Evolutionary conservation across 768 basidiomycete species (phyloP).

Genomic region (Suillus occidentalis): DNA sequence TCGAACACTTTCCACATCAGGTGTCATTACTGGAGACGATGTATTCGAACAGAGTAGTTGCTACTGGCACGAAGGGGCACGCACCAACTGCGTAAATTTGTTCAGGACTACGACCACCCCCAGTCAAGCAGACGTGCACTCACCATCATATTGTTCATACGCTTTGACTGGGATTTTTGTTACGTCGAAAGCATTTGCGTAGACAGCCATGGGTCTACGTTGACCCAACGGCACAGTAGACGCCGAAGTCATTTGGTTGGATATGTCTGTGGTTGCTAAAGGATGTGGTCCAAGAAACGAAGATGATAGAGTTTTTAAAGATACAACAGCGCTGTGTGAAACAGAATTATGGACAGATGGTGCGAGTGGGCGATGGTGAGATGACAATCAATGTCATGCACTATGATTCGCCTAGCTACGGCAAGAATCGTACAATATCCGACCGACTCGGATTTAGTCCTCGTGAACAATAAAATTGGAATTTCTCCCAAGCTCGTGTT

Average conservation of each 20-base stretch:
- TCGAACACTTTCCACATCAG: slow-evolving; percentile 13
- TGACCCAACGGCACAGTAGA: not conserved
- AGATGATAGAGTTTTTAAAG: not conserved
- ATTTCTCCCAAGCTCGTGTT: slow-evolving; percentile 9
- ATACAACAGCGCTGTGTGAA: not conserved
- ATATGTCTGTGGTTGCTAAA: not conserved
- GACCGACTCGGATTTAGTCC: slow-evolving; percentile 3
- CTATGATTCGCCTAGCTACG: not conserved
- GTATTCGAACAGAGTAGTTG: not conserved
- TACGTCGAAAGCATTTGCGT: slow-evolving; percentile 36
- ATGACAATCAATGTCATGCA: not conserved
- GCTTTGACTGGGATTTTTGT: slow-evolving; percentile 27
- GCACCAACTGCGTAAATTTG: slow-evolving; percentile 4
- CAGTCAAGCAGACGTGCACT: not conserved
- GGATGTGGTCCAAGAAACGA: not conserved
- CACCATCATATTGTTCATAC: slow-evolving; percentile 37
- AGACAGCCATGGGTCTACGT: slow-evolving; percentile 16
- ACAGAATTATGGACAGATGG: not conserved
- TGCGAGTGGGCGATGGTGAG: not conserved
- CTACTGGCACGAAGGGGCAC: slow-evolving; percentile 26
- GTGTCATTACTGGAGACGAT: slow-evolving; percentile 19
- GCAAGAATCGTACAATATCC: slow-evolving; percentile 2
- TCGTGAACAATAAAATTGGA: slow-evolving; percentile 4
- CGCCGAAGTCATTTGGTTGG: not conserved
- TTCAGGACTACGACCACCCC: slow-evolving; percentile 6